A percentile compares a stretch with the other conserved stretches of the same genome.
Evolutionary conservation across 192 early-diverging fungal species (phyloP).

Genomic region (Dimargaris cristalligena): DNA sequence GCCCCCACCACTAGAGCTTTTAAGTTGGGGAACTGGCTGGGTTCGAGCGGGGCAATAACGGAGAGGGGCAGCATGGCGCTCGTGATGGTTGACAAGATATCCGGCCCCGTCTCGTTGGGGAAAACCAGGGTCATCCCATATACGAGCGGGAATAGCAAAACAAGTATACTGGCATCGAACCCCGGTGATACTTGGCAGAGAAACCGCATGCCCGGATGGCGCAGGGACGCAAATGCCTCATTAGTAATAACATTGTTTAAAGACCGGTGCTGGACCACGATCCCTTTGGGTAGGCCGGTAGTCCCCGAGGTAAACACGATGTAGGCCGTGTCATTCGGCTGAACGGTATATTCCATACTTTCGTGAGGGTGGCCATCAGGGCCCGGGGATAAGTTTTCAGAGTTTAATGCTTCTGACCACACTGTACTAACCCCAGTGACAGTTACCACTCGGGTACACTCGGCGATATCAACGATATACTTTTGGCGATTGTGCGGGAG

Average conservation of each 20-base stretch:
- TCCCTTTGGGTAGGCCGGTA: constrained; percentile 20
- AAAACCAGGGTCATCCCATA: neutral
- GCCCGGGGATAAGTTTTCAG: neutral
- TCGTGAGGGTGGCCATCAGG: neutral
- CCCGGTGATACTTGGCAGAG: neutral
- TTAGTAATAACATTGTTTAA: neutral
- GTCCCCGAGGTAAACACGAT: constrained; percentile 20
- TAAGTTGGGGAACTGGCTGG: neutral
- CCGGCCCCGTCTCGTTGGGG: too few species aligned
- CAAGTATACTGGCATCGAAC: neutral
- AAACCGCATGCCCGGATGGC: neutral
- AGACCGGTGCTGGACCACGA: constrained; percentile 5
- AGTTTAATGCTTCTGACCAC: too few species aligned
- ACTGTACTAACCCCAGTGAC: neutral
- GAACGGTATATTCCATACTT: neutral
- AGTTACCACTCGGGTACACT: neutral
- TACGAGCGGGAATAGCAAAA: neutral
- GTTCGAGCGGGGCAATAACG: neutral
- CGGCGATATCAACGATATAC: neutral
- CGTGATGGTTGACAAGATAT: neutral
- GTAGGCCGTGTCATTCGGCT: neutral
- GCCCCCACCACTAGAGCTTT: neutral
- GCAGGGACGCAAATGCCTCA: too few species aligned
- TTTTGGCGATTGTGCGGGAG: neutral
- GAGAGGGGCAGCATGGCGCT: neutral